Evolutionary conservation across 768 basidiomycete genomes (phyloP), one percentile per base, ranked within the genome.

Genomic region (Boletus subcaerulescens): DNA sequence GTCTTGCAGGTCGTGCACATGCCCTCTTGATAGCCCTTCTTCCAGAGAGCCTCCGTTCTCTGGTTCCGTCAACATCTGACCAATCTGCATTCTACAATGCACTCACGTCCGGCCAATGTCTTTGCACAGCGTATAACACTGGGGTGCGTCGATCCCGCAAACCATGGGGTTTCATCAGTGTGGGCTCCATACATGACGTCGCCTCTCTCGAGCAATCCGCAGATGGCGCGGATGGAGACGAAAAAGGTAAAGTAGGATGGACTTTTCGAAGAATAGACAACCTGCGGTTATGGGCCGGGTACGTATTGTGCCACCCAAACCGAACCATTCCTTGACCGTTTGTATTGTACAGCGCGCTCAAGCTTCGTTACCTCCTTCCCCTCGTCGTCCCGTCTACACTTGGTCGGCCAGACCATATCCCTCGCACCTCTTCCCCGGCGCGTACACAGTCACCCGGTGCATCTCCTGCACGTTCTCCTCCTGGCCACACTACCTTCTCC

Each of bases 261-360:
- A 92, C 92, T 18, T 95, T 93, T 67, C 75, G 93, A 56, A 73
- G 92, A 52, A 89, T 85, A 2, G 93, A 95, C 69, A 96, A 95
- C 66, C 72, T 96, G 29, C 77, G 90, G 24, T 68, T 93, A 20
- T 95, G 90, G 87, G 86, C 83, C 42, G 93, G 89, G 91, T 93
- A 65, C 49, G 87, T 81, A 22, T 36, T 32, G 22, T 26, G 1
- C 12, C 10, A 9, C 29, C 11, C 4, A 26, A 11, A 35, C 36
- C 10, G 33, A 36, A 39, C 32, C 17, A 6, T 3, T 11, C 5
- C 0, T 42, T 56, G 43, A 59, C 47, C 18, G 42, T 39, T 15
- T 26, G 55, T 44, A 53, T 32, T 56, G n/a, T 22, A 6, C 26
- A 88, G 91, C 2, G 92, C 93, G 0, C 74, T 95, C 57, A 93